Evolutionary conservation across 1,284 basidiomycete genomes (phyloP).

Genomic region (Fomitopsis schrenkii): DNA sequence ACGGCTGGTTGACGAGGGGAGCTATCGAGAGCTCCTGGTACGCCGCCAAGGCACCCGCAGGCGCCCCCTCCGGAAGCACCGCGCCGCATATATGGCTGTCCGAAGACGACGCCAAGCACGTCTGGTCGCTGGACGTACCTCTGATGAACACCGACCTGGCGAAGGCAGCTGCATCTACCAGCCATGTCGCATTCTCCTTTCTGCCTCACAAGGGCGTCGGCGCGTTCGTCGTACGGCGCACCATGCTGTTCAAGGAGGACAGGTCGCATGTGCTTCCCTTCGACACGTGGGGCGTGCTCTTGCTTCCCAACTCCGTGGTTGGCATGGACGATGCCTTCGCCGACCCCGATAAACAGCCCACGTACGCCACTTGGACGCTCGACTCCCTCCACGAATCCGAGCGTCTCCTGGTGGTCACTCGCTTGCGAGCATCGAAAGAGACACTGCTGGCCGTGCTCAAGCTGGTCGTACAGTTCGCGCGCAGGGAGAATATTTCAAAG

Average conservation of each 20-base stretch:
- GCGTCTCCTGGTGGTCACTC: conserved; percentile 45
- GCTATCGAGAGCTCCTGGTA: conserved; percentile 42
- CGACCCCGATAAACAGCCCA: not conserved
- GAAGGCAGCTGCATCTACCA: conserved; percentile 1
- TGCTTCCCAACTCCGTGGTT: conserved; percentile 6
- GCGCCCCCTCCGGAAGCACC: not conserved
- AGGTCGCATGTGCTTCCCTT: conserved; percentile 10
- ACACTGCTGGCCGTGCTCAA: conserved; percentile 38
- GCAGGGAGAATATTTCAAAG: conserved; percentile 32
- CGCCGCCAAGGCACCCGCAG: not conserved
- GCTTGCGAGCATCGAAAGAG: conserved; percentile 35
- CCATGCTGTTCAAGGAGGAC: conserved; percentile 14
- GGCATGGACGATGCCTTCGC: conserved; percentile 5
- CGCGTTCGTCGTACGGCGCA: conserved; percentile 33
- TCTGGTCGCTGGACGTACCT: conserved; percentile 19
- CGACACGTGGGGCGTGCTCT: conserved; percentile 39
- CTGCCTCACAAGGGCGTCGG: conserved; percentile 43
- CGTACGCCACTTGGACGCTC: conserved; percentile 53
- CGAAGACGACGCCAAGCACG: conserved; percentile 13
- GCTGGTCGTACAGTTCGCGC: conserved; percentile 35
- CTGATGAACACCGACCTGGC: conserved; percentile 19
- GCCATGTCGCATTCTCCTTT: conserved; percentile 34
- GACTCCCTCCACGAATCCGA: conserved; percentile 30
- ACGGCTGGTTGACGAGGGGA: conserved; percentile 47
- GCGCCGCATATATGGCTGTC: conserved; percentile 13